Percentiles rank a stretch among this genome's conserved stretches.
Conservation (phyloP, 768 basidiomycete species). For the Leccinum subtestaceum region DNA sequence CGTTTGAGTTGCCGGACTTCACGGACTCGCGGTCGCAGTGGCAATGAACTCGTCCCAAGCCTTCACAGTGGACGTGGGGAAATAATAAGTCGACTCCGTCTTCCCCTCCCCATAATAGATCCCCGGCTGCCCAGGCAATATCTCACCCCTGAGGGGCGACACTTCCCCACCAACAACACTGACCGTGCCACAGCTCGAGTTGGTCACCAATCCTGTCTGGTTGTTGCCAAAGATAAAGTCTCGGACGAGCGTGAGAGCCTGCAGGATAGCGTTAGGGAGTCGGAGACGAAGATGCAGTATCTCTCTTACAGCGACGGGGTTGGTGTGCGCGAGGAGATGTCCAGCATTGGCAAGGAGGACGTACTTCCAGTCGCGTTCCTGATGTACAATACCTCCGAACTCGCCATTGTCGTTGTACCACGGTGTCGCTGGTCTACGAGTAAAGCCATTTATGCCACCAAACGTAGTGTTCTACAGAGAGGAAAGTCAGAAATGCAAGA, state of each 20-base stretch:
- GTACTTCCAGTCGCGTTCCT: slow-evolving; percentile 63
- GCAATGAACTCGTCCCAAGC: slow-evolving; percentile 57
- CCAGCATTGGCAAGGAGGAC: slow-evolving; percentile 38
- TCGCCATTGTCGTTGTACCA: slow-evolving; percentile 58
- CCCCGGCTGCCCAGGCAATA: slow-evolving; percentile 51
- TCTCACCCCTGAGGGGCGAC: slow-evolving; percentile 41
- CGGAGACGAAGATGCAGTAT: background rate
- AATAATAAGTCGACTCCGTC: slow-evolving; percentile 49
- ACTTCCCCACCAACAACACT: slow-evolving; percentile 49
- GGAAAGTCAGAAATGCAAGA: too few species aligned
- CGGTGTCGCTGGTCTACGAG: slow-evolving; percentile 60
- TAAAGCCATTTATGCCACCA: slow-evolving; percentile 73
- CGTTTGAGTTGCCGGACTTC: too few species aligned
- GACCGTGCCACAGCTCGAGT: slow-evolving; percentile 20
- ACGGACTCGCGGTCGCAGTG: background rate
- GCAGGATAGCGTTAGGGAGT: background rate
- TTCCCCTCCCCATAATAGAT: slow-evolving; percentile 52
- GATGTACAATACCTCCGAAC: slow-evolving; percentile 66
- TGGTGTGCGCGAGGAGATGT: slow-evolving; percentile 34
- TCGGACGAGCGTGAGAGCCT: slow-evolving; percentile 60
- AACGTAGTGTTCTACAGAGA: slow-evolving; percentile 69
- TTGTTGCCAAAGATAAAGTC: slow-evolving; percentile 71
- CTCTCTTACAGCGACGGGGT: slow-evolving; percentile 42
- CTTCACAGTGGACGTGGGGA: slow-evolving; percentile 51
- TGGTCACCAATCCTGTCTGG: slow-evolving; percentile 45